These are phyloP conservation scores for Sorghum bicolor DNA, from an alignment of 176 grass and related monocot genomes.

Conservation along the genomic window DNA sequence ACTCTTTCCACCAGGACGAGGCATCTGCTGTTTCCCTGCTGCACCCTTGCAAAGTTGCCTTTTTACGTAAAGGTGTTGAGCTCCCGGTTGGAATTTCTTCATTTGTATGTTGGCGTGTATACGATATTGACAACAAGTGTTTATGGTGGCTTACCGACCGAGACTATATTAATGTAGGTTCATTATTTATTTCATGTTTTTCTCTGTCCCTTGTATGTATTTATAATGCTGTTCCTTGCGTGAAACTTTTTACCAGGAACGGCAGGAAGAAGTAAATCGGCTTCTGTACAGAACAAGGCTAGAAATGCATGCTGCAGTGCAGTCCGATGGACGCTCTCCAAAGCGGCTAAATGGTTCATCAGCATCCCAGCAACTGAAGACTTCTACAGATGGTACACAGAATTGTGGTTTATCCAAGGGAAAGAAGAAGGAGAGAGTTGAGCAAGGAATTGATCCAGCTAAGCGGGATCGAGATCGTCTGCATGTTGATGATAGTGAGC, in stretches of 20 bases:
- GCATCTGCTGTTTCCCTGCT: slow-evolving; percentile 64
- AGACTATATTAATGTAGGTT: slow-evolving; percentile 85
- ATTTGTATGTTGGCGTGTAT: slow-evolving; percentile 77
- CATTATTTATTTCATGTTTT: neutral
- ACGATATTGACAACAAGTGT: slow-evolving; percentile 79
- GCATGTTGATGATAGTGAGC: slow-evolving; percentile 41
- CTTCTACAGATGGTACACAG: slow-evolving; percentile 35
- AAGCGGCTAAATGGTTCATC: slow-evolving; percentile 58
- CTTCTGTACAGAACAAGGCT: slow-evolving; percentile 62
- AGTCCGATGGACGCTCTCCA: slow-evolving; percentile 64
- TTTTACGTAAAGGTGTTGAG: slow-evolving; percentile 67
- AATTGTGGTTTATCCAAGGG: slow-evolving; percentile 49
- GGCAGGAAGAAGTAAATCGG: slow-evolving; percentile 79
- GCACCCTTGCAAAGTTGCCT: slow-evolving; percentile 85
- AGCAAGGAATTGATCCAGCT: slow-evolving; percentile 43
- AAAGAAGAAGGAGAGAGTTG: slow-evolving; percentile 64
- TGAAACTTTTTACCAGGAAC: slow-evolving; percentile 47
- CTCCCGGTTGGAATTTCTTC: slow-evolving; percentile 70
- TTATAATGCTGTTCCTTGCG: neutral
- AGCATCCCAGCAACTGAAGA: slow-evolving; percentile 40
- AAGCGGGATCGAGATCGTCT: slow-evolving; percentile 43
- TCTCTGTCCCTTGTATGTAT: neutral
- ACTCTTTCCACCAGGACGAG: slow-evolving; percentile 81
- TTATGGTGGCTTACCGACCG: slow-evolving; percentile 83
- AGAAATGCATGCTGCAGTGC: slow-evolving; percentile 77